These are phyloP conservation scores for Tulasnella sp. DNA, from an alignment of 768 basidiomycete species.

Conservation along the genomic window DNA sequence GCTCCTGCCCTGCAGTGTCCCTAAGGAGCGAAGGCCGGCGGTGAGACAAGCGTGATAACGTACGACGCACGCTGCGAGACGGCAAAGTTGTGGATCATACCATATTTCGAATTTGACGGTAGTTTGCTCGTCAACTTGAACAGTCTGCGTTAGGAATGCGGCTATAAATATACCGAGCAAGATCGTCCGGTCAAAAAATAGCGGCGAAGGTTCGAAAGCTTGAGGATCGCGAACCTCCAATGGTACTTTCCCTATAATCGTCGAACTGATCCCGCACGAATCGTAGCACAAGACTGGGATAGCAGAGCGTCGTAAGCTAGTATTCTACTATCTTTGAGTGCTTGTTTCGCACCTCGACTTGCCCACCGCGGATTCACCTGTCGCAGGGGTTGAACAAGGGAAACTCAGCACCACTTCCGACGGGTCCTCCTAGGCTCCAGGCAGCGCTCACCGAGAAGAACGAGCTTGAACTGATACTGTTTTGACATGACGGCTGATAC, in stretches of 20 bases:
- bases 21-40: slow-evolving; percentile 28
- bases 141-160: slow-evolving; percentile 97
- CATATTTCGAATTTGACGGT: slow-evolving; percentile 98
- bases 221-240: slow-evolving; percentile 42
- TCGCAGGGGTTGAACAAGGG: not conserved
- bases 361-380: slow-evolving; percentile 95
- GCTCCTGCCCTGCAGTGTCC: slow-evolving; percentile 94
- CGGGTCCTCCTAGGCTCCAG: not conserved
- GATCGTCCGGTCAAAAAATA: slow-evolving; percentile 7
- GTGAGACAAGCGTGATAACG: slow-evolving; percentile 7
- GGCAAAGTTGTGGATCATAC: slow-evolving; percentile 32
- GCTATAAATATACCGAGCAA: slow-evolving; percentile 36
- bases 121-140: slow-evolving; percentile 76
- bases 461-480: slow-evolving; percentile 92
- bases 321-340: not conserved
- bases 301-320: not conserved
- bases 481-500: slow-evolving; percentile 58
- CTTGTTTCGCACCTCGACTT: slow-evolving; percentile 66
- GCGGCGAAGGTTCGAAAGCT: not conserved
- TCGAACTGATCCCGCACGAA: slow-evolving; percentile 97
- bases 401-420: not conserved
- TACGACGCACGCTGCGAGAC: not conserved
- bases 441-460: slow-evolving; percentile 67
- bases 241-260: slow-evolving; percentile 90
- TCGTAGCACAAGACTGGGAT: slow-evolving; percentile 68